Percentiles rank a stretch among this genome's conserved stretches.
Evolutionary conservation across 352 stramenopile genomes (phyloP).

Genomic region (Saprolegnia parasitica): DNA sequence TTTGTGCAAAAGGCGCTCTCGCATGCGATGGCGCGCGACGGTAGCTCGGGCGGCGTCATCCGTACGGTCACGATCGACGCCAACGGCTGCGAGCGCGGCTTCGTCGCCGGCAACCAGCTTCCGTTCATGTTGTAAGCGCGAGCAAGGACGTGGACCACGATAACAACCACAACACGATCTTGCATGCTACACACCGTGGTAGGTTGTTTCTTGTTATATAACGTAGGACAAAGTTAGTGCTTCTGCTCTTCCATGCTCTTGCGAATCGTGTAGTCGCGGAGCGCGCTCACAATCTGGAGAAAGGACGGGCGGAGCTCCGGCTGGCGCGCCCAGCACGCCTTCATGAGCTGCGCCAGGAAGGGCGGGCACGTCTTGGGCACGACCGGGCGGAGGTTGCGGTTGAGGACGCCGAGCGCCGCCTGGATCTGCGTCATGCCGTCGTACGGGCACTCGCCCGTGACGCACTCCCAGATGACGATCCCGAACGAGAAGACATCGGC

Average conservation of each 20-base stretch:
- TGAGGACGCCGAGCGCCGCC: slow-evolving; percentile 68
- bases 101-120: slow-evolving; percentile 87
- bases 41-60: slow-evolving; percentile 97
- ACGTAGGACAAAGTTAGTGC: neutral
- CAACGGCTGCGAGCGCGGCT: slow-evolving; percentile 88
- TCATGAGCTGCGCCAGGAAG: slow-evolving; percentile 72
- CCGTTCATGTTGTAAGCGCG: slow-evolving; percentile 78
- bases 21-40: slow-evolving; percentile 98
- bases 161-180: neutral
- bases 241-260: slow-evolving; percentile 23
- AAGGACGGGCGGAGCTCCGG: slow-evolving; percentile 69
- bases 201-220: slow-evolving; percentile 8
- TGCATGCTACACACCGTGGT: neutral
- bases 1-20: slow-evolving; percentile 94
- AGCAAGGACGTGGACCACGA: neutral
- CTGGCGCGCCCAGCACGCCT: slow-evolving; percentile 70
- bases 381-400: slow-evolving; percentile 62
- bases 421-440: slow-evolving; percentile 88
- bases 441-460: slow-evolving; percentile 85
- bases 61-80: slow-evolving; percentile 93
- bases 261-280: slow-evolving; percentile 31
- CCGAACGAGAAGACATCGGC: slow-evolving; percentile 91
- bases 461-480: slow-evolving; percentile 93
- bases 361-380: slow-evolving; percentile 58
- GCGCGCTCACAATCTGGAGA: slow-evolving; percentile 48